Percentiles rank a stretch among this genome's conserved stretches.
Evolutionary conservation across 768 basidiomycete species (phyloP).

Genomic region (Crepidotus variabilis): DNA sequence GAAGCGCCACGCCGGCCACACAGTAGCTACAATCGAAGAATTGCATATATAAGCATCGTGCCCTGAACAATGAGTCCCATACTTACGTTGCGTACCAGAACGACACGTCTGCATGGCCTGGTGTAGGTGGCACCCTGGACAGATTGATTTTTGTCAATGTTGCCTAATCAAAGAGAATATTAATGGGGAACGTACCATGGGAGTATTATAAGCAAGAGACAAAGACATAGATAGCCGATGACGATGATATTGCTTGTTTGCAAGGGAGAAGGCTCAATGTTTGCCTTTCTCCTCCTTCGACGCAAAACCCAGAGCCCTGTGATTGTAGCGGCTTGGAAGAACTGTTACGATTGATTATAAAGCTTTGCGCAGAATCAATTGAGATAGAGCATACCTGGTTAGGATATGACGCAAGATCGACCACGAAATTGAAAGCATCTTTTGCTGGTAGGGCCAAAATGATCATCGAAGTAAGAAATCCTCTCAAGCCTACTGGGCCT

Average conservation of each 20-base stretch:
- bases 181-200: constrained; percentile 22
- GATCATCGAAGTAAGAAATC: constrained; percentile 33
- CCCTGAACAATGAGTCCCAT: neutral
- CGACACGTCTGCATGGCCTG: constrained; percentile 32
- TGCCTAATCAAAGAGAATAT: neutral
- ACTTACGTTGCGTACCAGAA: constrained; percentile 37
- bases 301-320: constrained; percentile 30
- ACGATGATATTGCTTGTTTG: constrained; percentile 23
- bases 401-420: constrained; percentile 39
- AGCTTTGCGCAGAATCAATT: constrained; percentile 14
- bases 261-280: constrained; percentile 19
- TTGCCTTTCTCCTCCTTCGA: constrained; percentile 15
- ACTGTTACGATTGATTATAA: constrained; percentile 14
- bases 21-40: constrained; percentile 20
- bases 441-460: constrained; percentile 35
- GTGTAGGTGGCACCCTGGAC: constrained; percentile 31
- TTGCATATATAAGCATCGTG: neutral
- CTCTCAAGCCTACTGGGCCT: constrained; percentile 38
- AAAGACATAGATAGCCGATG: constrained; percentile 22
- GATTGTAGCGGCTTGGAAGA: constrained; percentile 26
- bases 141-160: neutral
- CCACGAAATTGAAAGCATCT: constrained; percentile 34
- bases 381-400: constrained; percentile 22
- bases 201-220: constrained; percentile 26
- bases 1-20: constrained; percentile 24